Percentiles rank a stretch among this genome's conserved stretches.
Conservation (phyloP, 768 basidiomycete species). For the Suillus hirtellus region DNA sequence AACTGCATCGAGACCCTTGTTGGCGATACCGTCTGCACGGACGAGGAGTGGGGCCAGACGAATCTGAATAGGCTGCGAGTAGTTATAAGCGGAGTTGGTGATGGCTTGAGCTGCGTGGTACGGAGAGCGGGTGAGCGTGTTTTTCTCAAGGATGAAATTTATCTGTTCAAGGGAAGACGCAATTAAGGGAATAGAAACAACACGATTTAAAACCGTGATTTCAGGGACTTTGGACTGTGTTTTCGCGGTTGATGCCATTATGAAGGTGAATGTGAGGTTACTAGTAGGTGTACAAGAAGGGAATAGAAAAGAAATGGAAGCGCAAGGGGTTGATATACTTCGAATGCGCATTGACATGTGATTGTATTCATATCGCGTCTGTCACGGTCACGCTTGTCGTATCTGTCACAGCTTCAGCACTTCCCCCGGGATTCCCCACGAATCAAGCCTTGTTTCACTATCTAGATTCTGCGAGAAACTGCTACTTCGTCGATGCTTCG, state of each 20-base stretch:
- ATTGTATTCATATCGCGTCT: background rate
- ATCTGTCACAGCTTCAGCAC: background rate
- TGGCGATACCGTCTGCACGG: conserved; percentile 64
- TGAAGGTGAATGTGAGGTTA: background rate
- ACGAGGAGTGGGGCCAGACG: conserved; percentile 66
- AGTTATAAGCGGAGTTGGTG: conserved; percentile 57
- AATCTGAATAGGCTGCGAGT: conserved; percentile 64
- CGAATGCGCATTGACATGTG: conserved; percentile 7
- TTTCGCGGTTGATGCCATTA: conserved; percentile 40
- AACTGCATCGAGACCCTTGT: conserved; percentile 74
- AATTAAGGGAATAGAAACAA: conserved; percentile 74
- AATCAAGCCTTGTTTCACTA: background rate
- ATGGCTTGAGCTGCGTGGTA: conserved; percentile 67
- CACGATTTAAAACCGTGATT: conserved; percentile 60
- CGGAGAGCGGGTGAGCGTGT: conserved; percentile 61
- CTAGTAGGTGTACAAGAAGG: background rate
- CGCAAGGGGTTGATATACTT: conserved; percentile 13
- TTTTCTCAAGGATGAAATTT: conserved; percentile 57
- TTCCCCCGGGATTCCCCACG: conserved; percentile 1
- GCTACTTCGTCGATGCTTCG: background rate
- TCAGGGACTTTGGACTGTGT: conserved; percentile 42
- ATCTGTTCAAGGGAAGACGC: conserved; percentile 62
- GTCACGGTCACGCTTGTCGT: background rate
- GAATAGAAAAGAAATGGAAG: background rate
- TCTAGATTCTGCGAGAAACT: background rate